Evolutionary conservation across 441 rosid genomes (phyloP).

Genomic region (Populus hybrid): DNA sequence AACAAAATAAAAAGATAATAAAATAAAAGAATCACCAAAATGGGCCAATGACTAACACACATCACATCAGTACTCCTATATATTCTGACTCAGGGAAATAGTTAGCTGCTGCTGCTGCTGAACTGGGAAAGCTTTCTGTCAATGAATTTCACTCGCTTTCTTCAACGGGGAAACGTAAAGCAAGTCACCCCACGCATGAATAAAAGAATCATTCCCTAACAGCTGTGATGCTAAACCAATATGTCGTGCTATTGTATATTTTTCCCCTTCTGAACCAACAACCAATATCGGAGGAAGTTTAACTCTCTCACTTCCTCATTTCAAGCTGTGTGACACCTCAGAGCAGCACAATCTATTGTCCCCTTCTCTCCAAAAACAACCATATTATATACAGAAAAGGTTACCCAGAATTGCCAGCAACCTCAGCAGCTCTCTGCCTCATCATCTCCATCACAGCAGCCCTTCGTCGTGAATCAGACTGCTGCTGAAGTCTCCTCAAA

Average conservation of each 20-base stretch:
- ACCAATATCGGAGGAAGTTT: conserved; percentile 19
- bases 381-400: conserved; percentile 41
- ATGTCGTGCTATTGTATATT: background rate
- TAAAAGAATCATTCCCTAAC: conserved; percentile 35
- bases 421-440: conserved; percentile 99
- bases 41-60: conserved; percentile 27
- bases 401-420: conserved; percentile 69
- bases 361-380: conserved; percentile 30
- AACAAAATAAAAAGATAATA: conserved; percentile 29
- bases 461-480: conserved; percentile 97
- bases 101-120: conserved; percentile 28
- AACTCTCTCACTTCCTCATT: conserved; percentile 21
- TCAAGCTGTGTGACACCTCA: conserved; percentile 23
- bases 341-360: conserved; percentile 33
- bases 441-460: conserved; percentile 99
- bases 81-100: conserved; percentile 7
- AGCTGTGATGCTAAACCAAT: conserved; percentile 18
- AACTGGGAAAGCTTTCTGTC: conserved; percentile 12
- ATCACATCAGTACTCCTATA: conserved; percentile 27
- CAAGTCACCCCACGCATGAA: conserved; percentile 20
- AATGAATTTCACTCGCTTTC: conserved; percentile 22
- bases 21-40: conserved; percentile 58
- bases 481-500: conserved; percentile 95
- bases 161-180: conserved; percentile 17
- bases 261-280: conserved; percentile 17